Evolutionary conservation across 1,284 basidiomycete species (phyloP), one percentile per base, ranked within the genome.

Genomic region (Apiotrichum gracile): DNA sequence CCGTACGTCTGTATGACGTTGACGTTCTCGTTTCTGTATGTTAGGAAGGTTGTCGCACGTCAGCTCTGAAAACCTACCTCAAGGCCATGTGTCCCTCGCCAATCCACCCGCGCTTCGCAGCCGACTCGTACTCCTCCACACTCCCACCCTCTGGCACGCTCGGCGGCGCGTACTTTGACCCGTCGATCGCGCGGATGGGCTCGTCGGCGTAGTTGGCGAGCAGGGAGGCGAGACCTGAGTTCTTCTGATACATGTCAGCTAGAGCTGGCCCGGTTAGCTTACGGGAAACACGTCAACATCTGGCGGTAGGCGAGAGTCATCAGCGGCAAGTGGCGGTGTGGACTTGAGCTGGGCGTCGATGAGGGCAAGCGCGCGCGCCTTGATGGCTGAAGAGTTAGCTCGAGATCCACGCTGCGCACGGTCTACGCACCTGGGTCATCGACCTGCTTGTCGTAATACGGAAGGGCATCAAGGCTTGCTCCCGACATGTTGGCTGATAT

Each of bases 361-460:
- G 55, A 73, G 55, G 19, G 69, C 69, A 43, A 62, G 60, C 26
- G 73, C 67, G 21, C 67, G 62, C 10, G 63, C 54, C 55, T 74
- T 70, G 24, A 63, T 45, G 16, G 60, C 68, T 70, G 47, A 5
- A 17, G 31, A 25, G 25, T 21, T 6, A 49, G 60, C 7, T 26
- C 21, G 39, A 24, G 24, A 13, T 40, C 22, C 4, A 25, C 16
- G 19, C 37, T 9, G 22, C 14, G 31, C 9, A 6, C 19, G 4
- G 17, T n/a, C 14, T 16, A 84, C 55, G 88, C 77, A 53, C 82
- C 74, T 4, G 88, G 86, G 56, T 84, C 81, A 58, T 93, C 88
- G 43, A 93, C 79, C 66, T 97, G 91, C 69, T 90, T 87, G 77
- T 97, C 93, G 67, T 90, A 92, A 77, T 97, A 97, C 14, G 93